Conservation (phyloP, 441 rosid species). For the Erodium chrysanthum region DNA sequence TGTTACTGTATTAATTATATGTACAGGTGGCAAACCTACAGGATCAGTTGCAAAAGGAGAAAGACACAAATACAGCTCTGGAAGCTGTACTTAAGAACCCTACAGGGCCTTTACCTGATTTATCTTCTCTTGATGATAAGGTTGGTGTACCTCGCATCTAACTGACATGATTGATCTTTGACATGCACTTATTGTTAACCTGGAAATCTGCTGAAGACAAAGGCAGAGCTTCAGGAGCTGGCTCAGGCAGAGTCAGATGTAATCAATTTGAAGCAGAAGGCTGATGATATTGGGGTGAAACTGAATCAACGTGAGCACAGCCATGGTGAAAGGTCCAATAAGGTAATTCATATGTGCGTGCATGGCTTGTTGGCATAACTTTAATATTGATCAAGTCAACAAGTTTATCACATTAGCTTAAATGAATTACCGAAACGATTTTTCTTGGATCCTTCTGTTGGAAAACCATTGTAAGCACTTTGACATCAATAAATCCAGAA, state of each 20-base stretch:
- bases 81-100: conserved; percentile 54
- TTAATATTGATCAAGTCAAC: background rate
- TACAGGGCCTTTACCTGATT: conserved; percentile 30
- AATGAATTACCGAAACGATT: no score
- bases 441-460: background rate
- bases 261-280: conserved; percentile 46
- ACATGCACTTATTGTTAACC: conserved; percentile 23
- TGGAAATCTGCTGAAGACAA: conserved; percentile 36
- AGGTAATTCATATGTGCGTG: conserved; percentile 35
- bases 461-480: background rate
- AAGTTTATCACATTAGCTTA: no score
- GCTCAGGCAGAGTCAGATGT: conserved; percentile 55
- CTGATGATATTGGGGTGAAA: conserved; percentile 50
- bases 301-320: conserved; percentile 36
- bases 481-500: background rate
- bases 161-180: conserved; percentile 14
- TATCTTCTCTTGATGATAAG: conserved; percentile 43
- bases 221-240: conserved; percentile 55
- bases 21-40: conserved; percentile 69
- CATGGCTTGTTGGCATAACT: no score
- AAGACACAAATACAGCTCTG: conserved; percentile 46
- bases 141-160: conserved; percentile 31
- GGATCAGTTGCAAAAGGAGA: conserved; percentile 72
- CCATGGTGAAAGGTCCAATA: conserved; percentile 17
- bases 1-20: conserved; percentile 8